Percentiles rank a stretch among this genome's conserved stretches.
Conservation (phyloP, 371 early-diverging fungal species). For the Batrachochytrium dendrobatidis region DNA sequence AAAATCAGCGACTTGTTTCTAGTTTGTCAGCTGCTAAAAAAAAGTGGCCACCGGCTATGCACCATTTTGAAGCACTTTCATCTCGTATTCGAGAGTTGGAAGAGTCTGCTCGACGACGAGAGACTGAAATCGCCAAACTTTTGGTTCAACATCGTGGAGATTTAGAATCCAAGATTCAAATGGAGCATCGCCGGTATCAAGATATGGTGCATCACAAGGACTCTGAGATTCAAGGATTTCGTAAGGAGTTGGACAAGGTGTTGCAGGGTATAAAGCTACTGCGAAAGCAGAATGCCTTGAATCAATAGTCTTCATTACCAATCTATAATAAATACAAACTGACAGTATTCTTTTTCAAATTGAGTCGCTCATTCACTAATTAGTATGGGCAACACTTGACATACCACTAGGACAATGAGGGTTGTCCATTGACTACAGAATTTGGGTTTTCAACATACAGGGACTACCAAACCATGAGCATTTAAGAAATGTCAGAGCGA, state of each 20-base stretch:
- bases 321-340: too few species aligned
- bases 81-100: background rate
- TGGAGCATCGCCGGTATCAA: background rate
- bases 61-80: background rate
- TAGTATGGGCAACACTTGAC: too few species aligned
- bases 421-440: constrained; percentile 87
- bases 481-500: constrained; percentile 99
- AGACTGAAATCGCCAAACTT: background rate
- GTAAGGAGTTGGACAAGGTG: background rate
- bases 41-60: constrained; percentile 1
- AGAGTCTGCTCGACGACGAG: background rate
- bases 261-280: background rate
- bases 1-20: background rate
- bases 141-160: background rate
- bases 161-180: background rate
- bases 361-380: too few species aligned
- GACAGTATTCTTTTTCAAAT: too few species aligned
- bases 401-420: constrained; percentile 92
- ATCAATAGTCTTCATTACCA: too few species aligned
- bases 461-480: constrained; percentile 91
- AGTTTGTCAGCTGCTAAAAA: background rate
- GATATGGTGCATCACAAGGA: background rate
- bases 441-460: constrained; percentile 91
- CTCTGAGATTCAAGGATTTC: background rate
- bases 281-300: too few species aligned